Evolutionary conservation across 192 early-diverging fungal species (phyloP), one percentile per base, ranked within the genome.

Genomic region (Rhizoclosmatium globosum): DNA sequence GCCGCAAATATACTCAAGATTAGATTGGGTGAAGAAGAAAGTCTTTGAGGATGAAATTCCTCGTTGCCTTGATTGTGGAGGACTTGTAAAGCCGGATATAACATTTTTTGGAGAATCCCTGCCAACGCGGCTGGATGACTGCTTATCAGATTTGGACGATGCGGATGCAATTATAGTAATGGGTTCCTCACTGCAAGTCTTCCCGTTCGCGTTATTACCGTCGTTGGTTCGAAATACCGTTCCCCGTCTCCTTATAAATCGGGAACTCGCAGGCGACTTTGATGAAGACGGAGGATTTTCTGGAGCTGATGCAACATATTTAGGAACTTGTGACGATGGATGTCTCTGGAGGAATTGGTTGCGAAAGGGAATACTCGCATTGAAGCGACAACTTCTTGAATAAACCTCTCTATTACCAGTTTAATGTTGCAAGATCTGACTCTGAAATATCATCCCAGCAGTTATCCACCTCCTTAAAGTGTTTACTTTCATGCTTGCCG

Each of bases 51-150:
- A 88, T 41, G 81, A 85, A 47, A 90, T 95, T 21, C 94, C 96
- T 4, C 81, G 79, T 17, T 99, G 96, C 77, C 64, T 65, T 15
- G 31, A 68, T 13, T 97, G 96, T 81, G 9, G 23, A 7, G 84
- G 90, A 4, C 82, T 93, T 15, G 90, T 98, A 77, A 98, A 99
- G 76, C 97, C 96, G 9, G 91, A 95, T 73, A 97, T 99, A 68
- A 95, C 95, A 0, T 99, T 99, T 79, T 99, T 99, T 84, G 96
- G 96, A 23, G 94, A 99, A 82, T 77, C 83, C 15, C 84, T 99
- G 64, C 97, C 97, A 9, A 72, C 83, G n/a, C 89, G 91, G 17
- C 58, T 72, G 38, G n/a, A 19, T 47, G n/a, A 17, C 7, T 9
- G 23, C 19, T 9, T 64, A 6, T 6, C 15, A 7, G 77, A 79